A percentile compares a stretch with the other conserved stretches of the same genome.
Evolutionary conservation across 2,329 filamentous ascomycete genomes (phyloP).

Genomic region (Exophiala sp.): DNA sequence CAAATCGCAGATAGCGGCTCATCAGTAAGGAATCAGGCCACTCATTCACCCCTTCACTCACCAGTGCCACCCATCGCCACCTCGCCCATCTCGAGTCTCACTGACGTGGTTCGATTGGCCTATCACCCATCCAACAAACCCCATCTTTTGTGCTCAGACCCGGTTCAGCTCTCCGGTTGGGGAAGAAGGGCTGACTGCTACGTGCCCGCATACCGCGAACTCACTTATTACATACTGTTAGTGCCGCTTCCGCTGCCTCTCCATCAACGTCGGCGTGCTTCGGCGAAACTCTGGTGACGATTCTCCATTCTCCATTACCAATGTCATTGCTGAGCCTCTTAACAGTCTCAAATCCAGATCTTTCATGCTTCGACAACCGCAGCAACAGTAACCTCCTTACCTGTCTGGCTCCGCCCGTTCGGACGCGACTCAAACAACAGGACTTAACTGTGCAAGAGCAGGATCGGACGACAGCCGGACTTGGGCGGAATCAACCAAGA

Average conservation of each 20-base stretch:
- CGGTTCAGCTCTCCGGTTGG: not conserved
- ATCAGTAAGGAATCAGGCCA: not conserved
- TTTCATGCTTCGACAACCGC: no score
- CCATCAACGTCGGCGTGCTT: no score
- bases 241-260: no score
- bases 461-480: no score
- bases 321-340: no score
- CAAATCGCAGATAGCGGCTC: not conserved
- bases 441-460: no score
- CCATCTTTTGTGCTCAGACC: conserved; percentile 7
- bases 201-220: no score
- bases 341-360: no score
- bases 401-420: not conserved
- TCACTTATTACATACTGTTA: no score
- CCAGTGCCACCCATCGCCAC: not conserved
- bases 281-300: not conserved
- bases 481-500: conserved; percentile 1
- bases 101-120: conserved; percentile 4
- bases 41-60: no score
- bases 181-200: not conserved
- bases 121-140: conserved; percentile 1
- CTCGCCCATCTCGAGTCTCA: not conserved
- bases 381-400: not conserved
- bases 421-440: not conserved
- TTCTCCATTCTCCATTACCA: not conserved